Evolutionary conservation across 345 rosid genomes (phyloP), one percentile per base, ranked within the genome.

Genomic region (Erysimum cheiranthoides): DNA sequence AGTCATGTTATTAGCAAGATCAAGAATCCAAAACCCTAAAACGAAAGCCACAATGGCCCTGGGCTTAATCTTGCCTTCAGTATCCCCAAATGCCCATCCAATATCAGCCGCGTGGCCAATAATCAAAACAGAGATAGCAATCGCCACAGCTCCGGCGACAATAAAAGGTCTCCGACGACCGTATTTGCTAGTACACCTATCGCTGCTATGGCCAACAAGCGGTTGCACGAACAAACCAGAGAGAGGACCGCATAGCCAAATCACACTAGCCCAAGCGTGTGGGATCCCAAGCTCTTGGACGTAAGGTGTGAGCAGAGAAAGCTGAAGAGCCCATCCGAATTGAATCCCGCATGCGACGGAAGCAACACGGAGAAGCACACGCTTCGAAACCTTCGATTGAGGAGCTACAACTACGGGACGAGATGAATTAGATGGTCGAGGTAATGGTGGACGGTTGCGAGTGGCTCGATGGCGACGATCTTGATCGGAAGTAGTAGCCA

Each of bases 241-340:
- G 66, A 95, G 90, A 16, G 98, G 98, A 5, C 99, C 99, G 72
- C 99, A 95, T 5, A 95, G 91, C 99, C 99, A 92, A 52, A 95
- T 92, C 32, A 90, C 73, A 70, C 99, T 95, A 18, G 99, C 93
- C 99, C 97, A 95, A 47, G 89, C 86, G 82, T 95, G 97, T 1
- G 97, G 97, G 47, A 92, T 92, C 63, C 99, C 99, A 9, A 95
- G 89, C 93, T 90, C 96, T 70, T 95, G 99, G 11, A 95, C 99
- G 65, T 92, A 95, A 4, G 99, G 98, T 1, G 98, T 92, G 40
- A 92, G 85, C 21, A 95, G 84, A 10, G 99, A 95, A 34, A 95
- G 97, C 89, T 95, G 98, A 10, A 95, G 83, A 1, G 99, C 98
- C 99, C 98, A 95, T 0, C 99, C 97, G 88, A 95, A 95, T 36